A percentile compares a stretch with the other conserved stretches of the same genome.
phyloP scores from a whole-genome alignment of 805 yeast species.

The Wickerhamiella lipophila region DNA sequence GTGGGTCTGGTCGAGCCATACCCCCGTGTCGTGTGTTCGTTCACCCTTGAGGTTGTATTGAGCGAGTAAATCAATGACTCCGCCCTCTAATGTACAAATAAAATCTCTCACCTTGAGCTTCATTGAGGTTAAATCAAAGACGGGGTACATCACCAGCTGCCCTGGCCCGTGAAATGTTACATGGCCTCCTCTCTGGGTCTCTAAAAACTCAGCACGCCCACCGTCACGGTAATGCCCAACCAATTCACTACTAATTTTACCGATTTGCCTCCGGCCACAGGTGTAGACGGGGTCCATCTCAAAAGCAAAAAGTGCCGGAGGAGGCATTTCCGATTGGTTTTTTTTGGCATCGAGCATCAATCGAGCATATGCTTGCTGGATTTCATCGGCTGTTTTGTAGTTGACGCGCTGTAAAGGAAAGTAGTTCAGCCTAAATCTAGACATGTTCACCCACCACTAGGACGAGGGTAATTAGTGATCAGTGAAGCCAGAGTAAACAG shows the following conservation, averaged over 20 bases:
- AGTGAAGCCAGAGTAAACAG: too few relatives aligned
- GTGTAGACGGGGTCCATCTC: slow-evolving; percentile 82
- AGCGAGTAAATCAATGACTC: slow-evolving; percentile 39
- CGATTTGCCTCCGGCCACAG: slow-evolving; percentile 74
- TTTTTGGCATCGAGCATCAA: slow-evolving; percentile 12
- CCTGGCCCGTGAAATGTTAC: slow-evolving; percentile 96
- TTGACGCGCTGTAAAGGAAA: slow-evolving; percentile 7
- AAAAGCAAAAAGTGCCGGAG: slow-evolving; percentile 40
- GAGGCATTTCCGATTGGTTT: background rate
- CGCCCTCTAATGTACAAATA: slow-evolving; percentile 48
- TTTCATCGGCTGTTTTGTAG: slow-evolving; percentile 7
- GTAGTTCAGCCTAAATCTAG: background rate
- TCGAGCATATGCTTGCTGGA: slow-evolving; percentile 11
- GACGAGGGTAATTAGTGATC: background rate
- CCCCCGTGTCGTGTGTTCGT: slow-evolving; percentile 69
- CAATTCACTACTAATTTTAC: slow-evolving; percentile 31
- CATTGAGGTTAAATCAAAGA: slow-evolving; percentile 56
- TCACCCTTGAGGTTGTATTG: slow-evolving; percentile 35
- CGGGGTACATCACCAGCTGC: slow-evolving; percentile 74
- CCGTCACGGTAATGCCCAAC: slow-evolving; percentile 21
- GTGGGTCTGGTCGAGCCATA: slow-evolving; percentile 50
- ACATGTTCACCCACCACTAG: background rate
- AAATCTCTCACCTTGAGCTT: slow-evolving; percentile 49
- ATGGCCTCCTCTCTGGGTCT: slow-evolving; percentile 86
- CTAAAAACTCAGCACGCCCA: slow-evolving; percentile 45